Conservation (phyloP, 805 yeast species). For the Candida pseudoglaebosa region DNA sequence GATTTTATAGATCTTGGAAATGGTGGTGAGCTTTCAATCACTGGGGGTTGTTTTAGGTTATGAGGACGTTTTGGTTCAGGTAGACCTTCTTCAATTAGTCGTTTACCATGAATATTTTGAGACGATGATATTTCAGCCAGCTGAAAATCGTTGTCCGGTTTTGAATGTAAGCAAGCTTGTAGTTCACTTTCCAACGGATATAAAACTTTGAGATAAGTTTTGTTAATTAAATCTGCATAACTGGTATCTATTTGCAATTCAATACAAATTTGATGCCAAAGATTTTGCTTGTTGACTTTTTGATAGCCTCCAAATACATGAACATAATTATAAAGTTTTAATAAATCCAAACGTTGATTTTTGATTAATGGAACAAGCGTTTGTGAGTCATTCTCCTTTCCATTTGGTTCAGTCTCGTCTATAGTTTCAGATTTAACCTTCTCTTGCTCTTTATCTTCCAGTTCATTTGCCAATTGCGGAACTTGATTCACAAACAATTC, state of each 20-base stretch:
- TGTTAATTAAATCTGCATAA: constrained; percentile 60
- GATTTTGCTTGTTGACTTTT: constrained; percentile 57
- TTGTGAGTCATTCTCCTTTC: not conserved
- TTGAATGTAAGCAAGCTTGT: not conserved
- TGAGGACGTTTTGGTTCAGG: not conserved
- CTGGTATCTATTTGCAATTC: constrained; percentile 78
- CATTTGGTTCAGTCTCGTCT: not conserved
- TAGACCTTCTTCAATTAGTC: constrained; percentile 1
- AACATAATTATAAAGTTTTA: constrained; percentile 54
- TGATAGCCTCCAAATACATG: constrained; percentile 63
- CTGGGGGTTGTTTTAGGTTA: constrained; percentile 25
- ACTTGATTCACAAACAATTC: not conserved
- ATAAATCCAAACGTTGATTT: constrained; percentile 62
- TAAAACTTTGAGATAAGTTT: constrained; percentile 48
- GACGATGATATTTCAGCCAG: constrained; percentile 11
- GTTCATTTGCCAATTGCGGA: not conserved
- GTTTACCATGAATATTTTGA: constrained; percentile 8
- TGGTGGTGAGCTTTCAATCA: constrained; percentile 44
- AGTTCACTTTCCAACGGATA: constrained; percentile 26
- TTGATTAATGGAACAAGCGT: constrained; percentile 42
- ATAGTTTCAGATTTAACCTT: not conserved
- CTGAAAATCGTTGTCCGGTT: not conserved
- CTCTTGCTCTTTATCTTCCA: not conserved
- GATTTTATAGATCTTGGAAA: constrained; percentile 44
- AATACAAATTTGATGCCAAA: constrained; percentile 82